Base-by-base conservation (phyloP, 1,284 basidiomycete genomes). In the Cutaneotrichosporon cyanovorans region DNA sequence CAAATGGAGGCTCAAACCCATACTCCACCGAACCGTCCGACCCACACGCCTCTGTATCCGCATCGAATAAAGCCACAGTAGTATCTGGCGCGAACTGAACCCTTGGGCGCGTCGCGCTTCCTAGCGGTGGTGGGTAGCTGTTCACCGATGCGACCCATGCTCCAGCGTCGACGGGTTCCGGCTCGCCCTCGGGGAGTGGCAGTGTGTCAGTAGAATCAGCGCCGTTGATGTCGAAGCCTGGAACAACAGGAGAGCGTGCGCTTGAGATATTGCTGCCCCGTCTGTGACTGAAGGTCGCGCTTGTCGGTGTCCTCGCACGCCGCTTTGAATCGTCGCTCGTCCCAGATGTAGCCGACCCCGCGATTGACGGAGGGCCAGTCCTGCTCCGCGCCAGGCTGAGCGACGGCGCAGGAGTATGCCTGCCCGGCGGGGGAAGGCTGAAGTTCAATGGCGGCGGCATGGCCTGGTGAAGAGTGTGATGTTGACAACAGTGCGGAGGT, bases 1-100 rank as follows among this genome's bases (percentile, higher is more conserved):
- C 51, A 16, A 53, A 54, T 1, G 62, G 62, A 22, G 39, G 42
- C 46, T 69, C 60, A 31, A 69, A 69, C 32, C 50, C 57, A 16
- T 19, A 34, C 21, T 30, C 44, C 19, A 7, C 25, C 25, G 12
- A 28, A 12, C 12, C 25, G 8, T 28, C 25, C 25, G 25, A 28
- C 7, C 10, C 43, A 23, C 34, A 41, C 35, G 34, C 39, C 32
- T 37, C 44, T 6, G 30, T 35, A 28, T 46, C 48, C 25, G 18
- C 38, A 9, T 40, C 46, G 16, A 43, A 48, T 9, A 45, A 28
- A 21, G 42, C 23, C 10, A 44, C 35, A 8, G 22, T 30, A 8
- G 42, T 18, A 16, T 37, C 34, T 2, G 34, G 35, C 2, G 41
- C 49, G 35, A 51, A 51, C 45, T 46, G 44, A 10, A 46, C 46